A percentile compares a stretch with the other conserved stretches of the same genome.
Conservation (phyloP, 1,139 yeast species). For the Yamadazyma spencermartinsiae region DNA sequence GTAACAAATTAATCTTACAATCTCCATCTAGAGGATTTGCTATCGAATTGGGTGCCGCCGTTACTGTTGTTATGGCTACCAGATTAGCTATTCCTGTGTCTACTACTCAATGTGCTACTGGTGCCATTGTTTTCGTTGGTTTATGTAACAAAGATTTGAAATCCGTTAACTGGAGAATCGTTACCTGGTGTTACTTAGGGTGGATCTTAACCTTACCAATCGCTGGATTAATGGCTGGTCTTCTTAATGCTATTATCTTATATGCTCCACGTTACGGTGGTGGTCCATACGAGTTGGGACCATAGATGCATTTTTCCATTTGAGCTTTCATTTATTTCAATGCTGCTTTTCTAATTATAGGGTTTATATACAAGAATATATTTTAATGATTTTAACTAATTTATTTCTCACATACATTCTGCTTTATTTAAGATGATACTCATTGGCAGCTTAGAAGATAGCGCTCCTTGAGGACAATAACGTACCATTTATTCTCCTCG, state of each 20-base stretch:
- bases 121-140: slow-evolving; percentile 77
- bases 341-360: background rate
- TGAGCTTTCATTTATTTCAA: background rate
- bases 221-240: slow-evolving; percentile 74
- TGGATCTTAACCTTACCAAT: slow-evolving; percentile 75
- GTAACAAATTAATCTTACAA: slow-evolving; percentile 73
- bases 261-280: slow-evolving; percentile 63
- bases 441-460: no score
- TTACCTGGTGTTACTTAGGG: slow-evolving; percentile 67
- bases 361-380: background rate
- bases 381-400: background rate
- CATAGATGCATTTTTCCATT: background rate
- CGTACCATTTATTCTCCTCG: no score
- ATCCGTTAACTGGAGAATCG: slow-evolving; percentile 80
- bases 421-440: background rate
- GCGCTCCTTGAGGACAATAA: no score
- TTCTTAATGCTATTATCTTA: slow-evolving; percentile 62
- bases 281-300: slow-evolving; percentile 19
- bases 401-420: background rate
- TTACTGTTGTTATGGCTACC: slow-evolving; percentile 75
- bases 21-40: slow-evolving; percentile 82
- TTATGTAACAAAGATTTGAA: slow-evolving; percentile 63
- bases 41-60: slow-evolving; percentile 77
- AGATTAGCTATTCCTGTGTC: slow-evolving; percentile 71
- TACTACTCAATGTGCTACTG: slow-evolving; percentile 80